Conservation (phyloP, 2,329 filamentous ascomycete species). For the Chaetomiaceae sp. region DNA sequence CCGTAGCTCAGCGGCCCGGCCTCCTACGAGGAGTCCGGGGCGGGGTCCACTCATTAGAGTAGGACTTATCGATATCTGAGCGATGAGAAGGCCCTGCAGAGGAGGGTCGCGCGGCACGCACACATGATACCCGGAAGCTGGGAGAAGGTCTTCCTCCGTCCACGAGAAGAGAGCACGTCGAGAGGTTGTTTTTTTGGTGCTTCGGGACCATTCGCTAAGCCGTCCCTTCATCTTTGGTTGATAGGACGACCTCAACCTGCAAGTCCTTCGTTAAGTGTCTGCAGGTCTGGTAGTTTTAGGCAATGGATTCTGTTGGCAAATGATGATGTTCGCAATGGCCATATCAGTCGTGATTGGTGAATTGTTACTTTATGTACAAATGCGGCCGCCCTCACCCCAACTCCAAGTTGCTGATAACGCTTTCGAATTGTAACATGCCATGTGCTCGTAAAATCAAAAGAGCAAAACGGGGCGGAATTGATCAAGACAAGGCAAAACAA, state of each 20-base stretch:
- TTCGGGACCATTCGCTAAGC: conserved; percentile 19
- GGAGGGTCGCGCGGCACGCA: conserved; percentile 19
- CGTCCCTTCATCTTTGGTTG: conserved; percentile 16
- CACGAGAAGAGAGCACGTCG: conserved; percentile 13
- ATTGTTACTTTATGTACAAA: too few relatives aligned
- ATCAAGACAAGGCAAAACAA: too few relatives aligned
- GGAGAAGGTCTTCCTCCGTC: conserved; percentile 18
- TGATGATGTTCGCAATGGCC: not conserved
- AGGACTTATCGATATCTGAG: conserved; percentile 14
- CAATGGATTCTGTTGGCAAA: conserved; percentile 22
- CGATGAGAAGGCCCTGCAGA: conserved; percentile 9
- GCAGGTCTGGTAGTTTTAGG: conserved; percentile 20
- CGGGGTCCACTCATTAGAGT: conserved; percentile 7
- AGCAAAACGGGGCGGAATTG: not conserved
- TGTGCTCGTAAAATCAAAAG: not conserved
- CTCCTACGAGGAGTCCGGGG: conserved; percentile 16
- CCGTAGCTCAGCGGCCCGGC: conserved; percentile 22
- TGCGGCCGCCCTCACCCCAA: not conserved
- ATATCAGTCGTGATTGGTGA: not conserved
- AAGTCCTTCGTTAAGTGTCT: conserved; percentile 23
- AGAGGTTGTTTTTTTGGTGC: conserved; percentile 16
- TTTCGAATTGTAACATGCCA: not conserved
- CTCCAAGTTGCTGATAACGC: not conserved
- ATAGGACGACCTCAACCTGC: conserved; percentile 21
- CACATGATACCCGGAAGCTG: conserved; percentile 27